Evolutionary conservation across 257 asterid genomes (phyloP).

Genomic region (Solanum appendiculatum): DNA sequence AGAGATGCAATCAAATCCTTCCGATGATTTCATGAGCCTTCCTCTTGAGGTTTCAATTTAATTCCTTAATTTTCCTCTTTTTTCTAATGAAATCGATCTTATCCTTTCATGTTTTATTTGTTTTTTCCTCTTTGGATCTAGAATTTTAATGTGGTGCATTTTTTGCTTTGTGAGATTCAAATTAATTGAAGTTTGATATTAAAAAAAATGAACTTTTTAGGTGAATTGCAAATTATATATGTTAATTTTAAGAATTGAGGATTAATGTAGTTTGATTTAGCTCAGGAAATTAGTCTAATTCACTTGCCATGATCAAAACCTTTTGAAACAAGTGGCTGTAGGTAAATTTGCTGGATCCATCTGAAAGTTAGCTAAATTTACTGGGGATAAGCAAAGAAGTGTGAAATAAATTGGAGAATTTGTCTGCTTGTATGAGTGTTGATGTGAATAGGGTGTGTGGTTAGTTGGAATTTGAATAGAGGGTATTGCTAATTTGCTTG

Average conservation of each 20-base stretch:
- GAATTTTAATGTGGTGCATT: neutral
- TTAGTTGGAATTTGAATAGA: neutral
- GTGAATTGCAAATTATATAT: neutral
- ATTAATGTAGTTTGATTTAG: neutral
- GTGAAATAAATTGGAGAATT: neutral
- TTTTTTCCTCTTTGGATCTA: neutral
- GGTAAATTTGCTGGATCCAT: neutral
- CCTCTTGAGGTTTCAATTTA: slow-evolving; percentile 64
- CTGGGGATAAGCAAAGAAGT: neutral
- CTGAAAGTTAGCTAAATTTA: neutral
- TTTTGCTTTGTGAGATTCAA: neutral
- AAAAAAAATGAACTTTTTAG: neutral
- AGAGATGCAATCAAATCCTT: slow-evolving; percentile 92
- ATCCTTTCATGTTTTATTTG: neutral
- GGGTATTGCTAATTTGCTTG: neutral
- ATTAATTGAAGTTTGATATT: too few relatives aligned
- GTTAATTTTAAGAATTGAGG: neutral
- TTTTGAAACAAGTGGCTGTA: neutral
- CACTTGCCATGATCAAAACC: neutral
- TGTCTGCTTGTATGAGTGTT: neutral
- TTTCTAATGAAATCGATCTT: neutral
- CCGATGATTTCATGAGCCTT: slow-evolving; percentile 89
- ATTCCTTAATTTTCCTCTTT: neutral
- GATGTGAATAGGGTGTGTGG: neutral
- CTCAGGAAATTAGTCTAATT: neutral